phyloP scores from a whole-genome alignment of 257 asterid species.

The Cruciata laevipes region DNA sequence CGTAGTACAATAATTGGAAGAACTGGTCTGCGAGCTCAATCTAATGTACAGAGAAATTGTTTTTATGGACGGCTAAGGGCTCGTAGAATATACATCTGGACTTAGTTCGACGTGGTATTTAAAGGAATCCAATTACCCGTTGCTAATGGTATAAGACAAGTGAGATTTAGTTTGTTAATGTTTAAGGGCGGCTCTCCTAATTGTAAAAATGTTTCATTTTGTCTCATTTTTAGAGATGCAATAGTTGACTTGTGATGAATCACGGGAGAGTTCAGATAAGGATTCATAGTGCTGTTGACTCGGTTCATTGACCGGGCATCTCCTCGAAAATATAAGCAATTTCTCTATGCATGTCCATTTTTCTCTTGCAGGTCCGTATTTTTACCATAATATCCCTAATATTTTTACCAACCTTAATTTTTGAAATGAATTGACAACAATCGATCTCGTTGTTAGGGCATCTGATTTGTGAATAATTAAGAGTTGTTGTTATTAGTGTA shows the following conservation, averaged over 20 bases:
- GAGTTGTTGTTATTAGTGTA: too few species aligned
- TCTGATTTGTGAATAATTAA: too few species aligned
- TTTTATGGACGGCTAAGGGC: not conserved
- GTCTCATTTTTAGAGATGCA: not conserved
- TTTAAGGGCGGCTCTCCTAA: constrained; percentile 15
- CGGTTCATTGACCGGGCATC: too few species aligned
- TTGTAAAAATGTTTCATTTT: not conserved
- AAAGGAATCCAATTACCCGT: constrained; percentile 4
- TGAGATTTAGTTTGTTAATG: constrained; percentile 1
- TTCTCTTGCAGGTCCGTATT: too few species aligned
- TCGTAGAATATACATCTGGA: not conserved
- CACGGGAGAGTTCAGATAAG: not conserved
- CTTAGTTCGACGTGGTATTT: not conserved
- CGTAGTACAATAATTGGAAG: not conserved
- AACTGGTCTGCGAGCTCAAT: not conserved
- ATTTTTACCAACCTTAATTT: too few species aligned
- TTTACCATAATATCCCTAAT: too few species aligned
- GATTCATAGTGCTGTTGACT: not conserved
- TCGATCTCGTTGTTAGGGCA: too few species aligned
- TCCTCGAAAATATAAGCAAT: too few species aligned
- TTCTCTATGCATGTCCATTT: too few species aligned
- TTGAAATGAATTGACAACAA: too few species aligned
- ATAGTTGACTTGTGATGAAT: constrained; percentile 1
- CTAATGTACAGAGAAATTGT: not conserved
- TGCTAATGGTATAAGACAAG: not conserved